These are phyloP conservation scores for Capronia epimyces DNA, from an alignment of 2,329 filamentous ascomycete species.

Conservation along the genomic window DNA sequence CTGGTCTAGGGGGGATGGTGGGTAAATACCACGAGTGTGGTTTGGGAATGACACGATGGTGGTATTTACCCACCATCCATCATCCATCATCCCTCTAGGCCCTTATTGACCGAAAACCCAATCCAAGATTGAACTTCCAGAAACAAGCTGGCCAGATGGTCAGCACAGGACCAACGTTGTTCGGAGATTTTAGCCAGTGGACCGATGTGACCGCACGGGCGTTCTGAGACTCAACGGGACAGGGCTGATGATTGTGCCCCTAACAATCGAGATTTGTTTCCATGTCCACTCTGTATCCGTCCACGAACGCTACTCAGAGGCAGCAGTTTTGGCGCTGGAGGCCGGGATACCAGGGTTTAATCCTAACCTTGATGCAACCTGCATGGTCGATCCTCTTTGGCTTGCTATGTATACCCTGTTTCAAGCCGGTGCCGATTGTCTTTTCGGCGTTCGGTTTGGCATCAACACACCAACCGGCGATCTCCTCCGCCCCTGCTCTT, in stretches of 20 bases:
- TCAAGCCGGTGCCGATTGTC: neutral
- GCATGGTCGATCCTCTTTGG: conserved; percentile 4
- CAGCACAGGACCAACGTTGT: neutral
- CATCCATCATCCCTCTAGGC: neutral
- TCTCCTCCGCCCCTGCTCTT: neutral
- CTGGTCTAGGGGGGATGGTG: too few species aligned
- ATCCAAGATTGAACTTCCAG: neutral
- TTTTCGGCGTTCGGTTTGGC: neutral
- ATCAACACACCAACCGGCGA: neutral
- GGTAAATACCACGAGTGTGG: conserved; percentile 8
- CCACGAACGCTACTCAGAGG: too few species aligned
- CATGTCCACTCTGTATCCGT: neutral
- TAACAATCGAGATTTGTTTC: neutral
- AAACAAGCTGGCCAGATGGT: neutral
- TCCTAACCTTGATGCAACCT: neutral
- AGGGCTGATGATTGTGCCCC: neutral
- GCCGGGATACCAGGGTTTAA: neutral
- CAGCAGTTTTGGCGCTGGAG: neutral
- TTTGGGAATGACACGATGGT: neutral
- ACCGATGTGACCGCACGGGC: neutral
- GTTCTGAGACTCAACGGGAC: neutral
- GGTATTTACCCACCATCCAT: neutral
- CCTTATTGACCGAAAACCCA: neutral
- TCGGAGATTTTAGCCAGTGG: neutral
- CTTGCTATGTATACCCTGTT: neutral